Percentiles rank a stretch among this genome's conserved stretches.
Evolutionary conservation across 352 stramenopile genomes (phyloP).

Genomic region (Phytopythium sindhum): DNA sequence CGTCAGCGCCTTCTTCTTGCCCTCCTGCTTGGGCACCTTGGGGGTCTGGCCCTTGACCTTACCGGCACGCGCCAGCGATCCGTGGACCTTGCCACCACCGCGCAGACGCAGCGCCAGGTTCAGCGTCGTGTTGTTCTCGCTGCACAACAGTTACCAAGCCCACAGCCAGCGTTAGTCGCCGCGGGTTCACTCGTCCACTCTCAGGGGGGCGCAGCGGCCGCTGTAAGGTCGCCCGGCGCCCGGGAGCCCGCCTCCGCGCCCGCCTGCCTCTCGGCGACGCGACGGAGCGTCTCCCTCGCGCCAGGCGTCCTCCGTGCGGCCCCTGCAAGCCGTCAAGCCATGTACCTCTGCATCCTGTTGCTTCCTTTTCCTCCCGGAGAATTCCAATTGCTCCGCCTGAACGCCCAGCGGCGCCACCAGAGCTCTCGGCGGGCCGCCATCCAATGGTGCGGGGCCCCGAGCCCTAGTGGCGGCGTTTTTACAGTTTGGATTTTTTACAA

Average conservation of each 20-base stretch:
- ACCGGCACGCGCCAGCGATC: slow-evolving; percentile 99
- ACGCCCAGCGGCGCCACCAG: not conserved
- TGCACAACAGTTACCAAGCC: slow-evolving; percentile 38
- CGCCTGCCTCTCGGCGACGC: not conserved
- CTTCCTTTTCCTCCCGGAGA: slow-evolving; percentile 58
- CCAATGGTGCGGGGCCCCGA: slow-evolving; percentile 14
- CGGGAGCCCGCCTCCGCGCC: not conserved
- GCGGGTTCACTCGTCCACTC: too few species aligned
- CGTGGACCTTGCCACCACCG: slow-evolving; percentile 98
- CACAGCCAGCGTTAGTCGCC: slow-evolving; percentile 3
- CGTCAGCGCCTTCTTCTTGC: slow-evolving; percentile 96
- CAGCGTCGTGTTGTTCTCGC: slow-evolving; percentile 95
- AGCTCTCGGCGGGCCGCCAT: slow-evolving; percentile 1
- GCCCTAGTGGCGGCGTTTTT: not conserved
- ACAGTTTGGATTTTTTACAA: not conserved
- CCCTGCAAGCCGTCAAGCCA: not conserved
- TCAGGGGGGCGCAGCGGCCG: not conserved
- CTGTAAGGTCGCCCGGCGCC: not conserved
- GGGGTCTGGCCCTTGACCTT: slow-evolving; percentile 99
- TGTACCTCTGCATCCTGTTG: slow-evolving; percentile 59
- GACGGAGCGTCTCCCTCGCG: not conserved
- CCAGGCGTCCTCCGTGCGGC: not conserved
- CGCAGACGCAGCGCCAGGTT: slow-evolving; percentile 95
- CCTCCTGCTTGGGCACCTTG: slow-evolving; percentile 99
- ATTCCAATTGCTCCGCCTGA: slow-evolving; percentile 39